Evolutionary conservation across 2,329 filamentous ascomycete genomes (phyloP).

Genomic region (Ustilaginoidea virens): DNA sequence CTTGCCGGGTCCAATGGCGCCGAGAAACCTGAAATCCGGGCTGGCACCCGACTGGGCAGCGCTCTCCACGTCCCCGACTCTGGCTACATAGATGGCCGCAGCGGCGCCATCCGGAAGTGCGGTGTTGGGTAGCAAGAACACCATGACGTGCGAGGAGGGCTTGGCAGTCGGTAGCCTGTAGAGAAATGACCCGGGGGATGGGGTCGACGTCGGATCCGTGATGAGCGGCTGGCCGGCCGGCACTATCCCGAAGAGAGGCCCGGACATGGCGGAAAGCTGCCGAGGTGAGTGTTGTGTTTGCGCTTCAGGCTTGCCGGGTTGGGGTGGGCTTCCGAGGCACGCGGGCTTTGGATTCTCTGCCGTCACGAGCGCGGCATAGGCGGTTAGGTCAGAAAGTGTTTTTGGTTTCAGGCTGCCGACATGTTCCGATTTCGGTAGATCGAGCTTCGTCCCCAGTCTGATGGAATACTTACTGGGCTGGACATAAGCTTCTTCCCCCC

Average conservation of each 20-base stretch:
- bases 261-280: conserved; percentile 23
- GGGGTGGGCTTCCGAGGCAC: too few relatives aligned
- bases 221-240: conserved; percentile 44
- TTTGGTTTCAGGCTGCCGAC: too few relatives aligned
- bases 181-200: conserved; percentile 38
- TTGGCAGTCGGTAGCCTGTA: conserved; percentile 32
- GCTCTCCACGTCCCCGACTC: conserved; percentile 27
- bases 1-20: conserved; percentile 78
- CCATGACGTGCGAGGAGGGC: conserved; percentile 66
- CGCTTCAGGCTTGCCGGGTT: too few relatives aligned
- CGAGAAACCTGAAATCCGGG: conserved; percentile 66
- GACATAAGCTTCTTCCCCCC: too few relatives aligned
- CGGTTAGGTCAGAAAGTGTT: too few relatives aligned
- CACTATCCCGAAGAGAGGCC: conserved; percentile 41
- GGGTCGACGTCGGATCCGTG: conserved; percentile 35
- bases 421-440: too few relatives aligned
- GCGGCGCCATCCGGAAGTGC: conserved; percentile 60
- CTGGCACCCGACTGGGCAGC: conserved; percentile 23
- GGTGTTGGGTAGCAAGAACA: conserved; percentile 74
- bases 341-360: too few relatives aligned
- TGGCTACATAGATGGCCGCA: conserved; percentile 74
- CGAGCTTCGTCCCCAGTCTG: too few relatives aligned
- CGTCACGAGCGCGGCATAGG: too few relatives aligned
- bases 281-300: too few relatives aligned
- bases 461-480: too few relatives aligned